phyloP scores from a whole-genome alignment of 2,329 filamentous ascomycete species.

The Phialemoniopsis sp. region DNA sequence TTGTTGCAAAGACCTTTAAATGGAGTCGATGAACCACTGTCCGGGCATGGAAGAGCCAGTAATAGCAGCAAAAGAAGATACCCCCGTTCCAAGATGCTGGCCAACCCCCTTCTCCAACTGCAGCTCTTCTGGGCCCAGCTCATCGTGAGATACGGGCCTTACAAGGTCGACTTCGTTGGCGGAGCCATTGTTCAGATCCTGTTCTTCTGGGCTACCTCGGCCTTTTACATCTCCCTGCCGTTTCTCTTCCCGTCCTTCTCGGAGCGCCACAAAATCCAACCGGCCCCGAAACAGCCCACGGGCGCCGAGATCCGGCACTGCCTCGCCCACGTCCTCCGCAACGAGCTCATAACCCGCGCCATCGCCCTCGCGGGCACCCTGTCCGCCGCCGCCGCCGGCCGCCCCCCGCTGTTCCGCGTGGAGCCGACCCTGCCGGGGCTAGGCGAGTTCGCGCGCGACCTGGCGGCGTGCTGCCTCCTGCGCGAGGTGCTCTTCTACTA shows the following conservation, averaged over 20 bases:
- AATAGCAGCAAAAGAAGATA: too few species aligned
- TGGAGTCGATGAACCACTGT: too few species aligned
- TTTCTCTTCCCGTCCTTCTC: constrained; percentile 40
- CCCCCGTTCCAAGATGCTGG: too few species aligned
- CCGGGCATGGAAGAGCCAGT: too few species aligned
- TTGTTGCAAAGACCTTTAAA: too few species aligned
- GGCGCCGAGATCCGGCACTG: constrained; percentile 37
- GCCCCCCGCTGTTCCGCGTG: constrained; percentile 30
- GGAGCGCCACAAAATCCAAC: constrained; percentile 49
- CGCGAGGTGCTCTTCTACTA: constrained; percentile 54
- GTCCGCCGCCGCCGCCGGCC: constrained; percentile 7
- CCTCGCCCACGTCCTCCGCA: constrained; percentile 36
- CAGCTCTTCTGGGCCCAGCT: constrained; percentile 11
- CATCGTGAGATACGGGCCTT: constrained; percentile 12
- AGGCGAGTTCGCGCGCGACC: constrained; percentile 30
- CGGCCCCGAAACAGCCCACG: constrained; percentile 43
- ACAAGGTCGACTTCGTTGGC: constrained; percentile 33
- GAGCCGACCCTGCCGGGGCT: constrained; percentile 27
- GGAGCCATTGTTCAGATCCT: constrained; percentile 32
- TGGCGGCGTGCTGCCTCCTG: constrained; percentile 32
- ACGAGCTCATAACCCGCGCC: constrained; percentile 36
- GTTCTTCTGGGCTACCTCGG: constrained; percentile 41
- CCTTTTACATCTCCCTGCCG: constrained; percentile 37
- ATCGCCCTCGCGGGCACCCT: constrained; percentile 20
- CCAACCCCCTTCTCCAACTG: background rate